Percentiles rank a stretch among this genome's conserved stretches.
These are phyloP conservation scores for Aurifilum marmelostoma DNA, from an alignment of 2,329 filamentous ascomycete species.

Conservation along the genomic window DNA sequence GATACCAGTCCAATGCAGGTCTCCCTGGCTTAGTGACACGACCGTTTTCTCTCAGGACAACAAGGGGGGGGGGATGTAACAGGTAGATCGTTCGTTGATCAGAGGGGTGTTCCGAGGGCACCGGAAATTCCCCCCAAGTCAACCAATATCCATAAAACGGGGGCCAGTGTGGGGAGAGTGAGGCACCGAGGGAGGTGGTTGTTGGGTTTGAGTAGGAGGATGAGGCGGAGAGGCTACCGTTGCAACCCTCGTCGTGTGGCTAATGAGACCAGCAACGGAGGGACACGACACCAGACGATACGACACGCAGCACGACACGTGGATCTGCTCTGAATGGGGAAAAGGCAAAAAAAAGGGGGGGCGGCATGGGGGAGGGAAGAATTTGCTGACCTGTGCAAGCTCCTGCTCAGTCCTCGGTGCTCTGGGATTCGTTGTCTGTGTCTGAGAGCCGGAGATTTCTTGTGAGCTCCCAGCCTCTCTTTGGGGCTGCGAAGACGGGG, in stretches of 20 bases:
- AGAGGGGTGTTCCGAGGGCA: not conserved
- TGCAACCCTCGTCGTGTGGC: not conserved
- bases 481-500: slow-evolving; percentile 8
- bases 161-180: not conserved
- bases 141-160: not conserved
- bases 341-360: not conserved
- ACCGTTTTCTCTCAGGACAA: not conserved
- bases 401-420: slow-evolving; percentile 25
- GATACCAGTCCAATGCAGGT: not conserved
- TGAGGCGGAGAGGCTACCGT: not conserved
- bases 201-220: not conserved
- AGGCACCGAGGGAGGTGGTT: not conserved
- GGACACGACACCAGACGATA: not conserved
- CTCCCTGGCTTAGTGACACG: not conserved
- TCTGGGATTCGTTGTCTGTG: not conserved
- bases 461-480: slow-evolving; percentile 6
- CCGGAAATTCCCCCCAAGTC: not conserved
- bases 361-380: not conserved
- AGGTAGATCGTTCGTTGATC: not conserved
- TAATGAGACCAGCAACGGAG: not conserved
- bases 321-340: not conserved
- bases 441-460: slow-evolving; percentile 3
- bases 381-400: slow-evolving; percentile 25
- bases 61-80: not conserved
- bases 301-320: not conserved